Evolutionary conservation across 257 asterid species (phyloP), one percentile per base, ranked within the genome.

Genomic region (Rubia yunnanensis): DNA sequence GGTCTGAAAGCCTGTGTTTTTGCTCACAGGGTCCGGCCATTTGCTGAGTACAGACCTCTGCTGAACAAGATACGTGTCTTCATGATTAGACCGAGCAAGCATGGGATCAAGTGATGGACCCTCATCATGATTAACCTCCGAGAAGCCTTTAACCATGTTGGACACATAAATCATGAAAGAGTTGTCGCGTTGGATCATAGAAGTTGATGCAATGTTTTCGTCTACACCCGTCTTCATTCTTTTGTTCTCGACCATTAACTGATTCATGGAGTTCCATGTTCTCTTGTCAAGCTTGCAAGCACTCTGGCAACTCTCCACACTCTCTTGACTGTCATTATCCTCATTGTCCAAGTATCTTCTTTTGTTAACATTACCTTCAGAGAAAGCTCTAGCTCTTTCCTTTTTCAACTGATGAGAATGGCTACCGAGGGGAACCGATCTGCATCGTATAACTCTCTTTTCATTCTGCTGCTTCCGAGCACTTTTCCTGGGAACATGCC

Each of bases 101-200:
- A 73, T 23, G 48, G 68, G 81, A 49, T 62, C 72, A 50, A 60
- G 66, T 49, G 79, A 69, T 34, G 78, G 80, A 44, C 32, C 44
- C 27, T 61, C 75, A 32, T 63, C 73, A 36, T 74, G 78, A 52
- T 63, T 76, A 62, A 75, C 65, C 60, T 77, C 82, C 0, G 90
- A 17, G 30, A 69, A 70, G 23, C 94, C 94, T 64, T 83, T 88
- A 56, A 81, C 86, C 94, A 91, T 77, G 74, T 83, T 88, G 5
- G 95, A 82, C 56, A 91, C 85, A 94, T 94, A 91, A 66, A 63
- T 83, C 85, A 84, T 54, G 71, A 91, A 91, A 20, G 95, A 86
- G 79, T 85, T 77, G 66, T 73, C 76, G 3, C 54, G 72, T 73
- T 69, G 63, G n/a, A 30, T 36, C 7, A 62, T 58, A 22, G 83